A percentile compares a stretch with the other conserved stretches of the same genome.
Evolutionary conservation across 768 basidiomycete genomes (phyloP).

Genomic region (Dentipellis fragilis): DNA sequence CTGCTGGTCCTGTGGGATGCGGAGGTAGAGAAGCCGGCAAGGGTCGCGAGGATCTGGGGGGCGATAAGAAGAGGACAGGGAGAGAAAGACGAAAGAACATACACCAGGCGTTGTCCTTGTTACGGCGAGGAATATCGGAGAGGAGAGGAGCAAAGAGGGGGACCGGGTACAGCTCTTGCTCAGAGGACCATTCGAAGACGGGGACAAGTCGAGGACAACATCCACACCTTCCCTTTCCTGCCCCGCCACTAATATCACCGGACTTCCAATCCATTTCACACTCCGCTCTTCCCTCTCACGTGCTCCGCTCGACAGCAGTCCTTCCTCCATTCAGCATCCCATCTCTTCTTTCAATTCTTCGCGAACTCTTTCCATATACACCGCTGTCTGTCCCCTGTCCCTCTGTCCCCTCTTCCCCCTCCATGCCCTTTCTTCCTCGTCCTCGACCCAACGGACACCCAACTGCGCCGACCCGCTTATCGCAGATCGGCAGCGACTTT

Average conservation of each 20-base stretch:
- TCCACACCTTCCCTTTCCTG: background rate
- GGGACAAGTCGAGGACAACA: background rate
- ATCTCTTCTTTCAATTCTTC: too few species aligned
- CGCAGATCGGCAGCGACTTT: too few species aligned
- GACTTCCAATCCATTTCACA: background rate
- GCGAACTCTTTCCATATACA: background rate
- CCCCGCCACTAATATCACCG: background rate
- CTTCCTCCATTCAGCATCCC: background rate
- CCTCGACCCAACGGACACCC: too few species aligned
- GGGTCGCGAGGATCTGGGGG: constrained; percentile 82
- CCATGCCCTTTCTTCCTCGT: too few species aligned
- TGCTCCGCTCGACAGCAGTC: background rate
- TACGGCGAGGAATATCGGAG: constrained; percentile 37
- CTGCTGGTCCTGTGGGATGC: constrained; percentile 31
- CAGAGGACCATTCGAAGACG: constrained; percentile 14
- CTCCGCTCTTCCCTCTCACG: background rate
- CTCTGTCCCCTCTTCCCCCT: background rate
- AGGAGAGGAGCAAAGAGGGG: constrained; percentile 20
- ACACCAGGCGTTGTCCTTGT: constrained; percentile 48
- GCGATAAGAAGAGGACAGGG: background rate
- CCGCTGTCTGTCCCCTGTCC: background rate
- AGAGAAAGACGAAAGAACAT: constrained; percentile 9
- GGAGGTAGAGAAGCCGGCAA: constrained; percentile 70
- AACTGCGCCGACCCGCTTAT: too few species aligned
- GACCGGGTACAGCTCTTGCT: constrained; percentile 15